These are phyloP conservation scores for Verticillium zaregamsianum DNA, from an alignment of 2,329 filamentous ascomycete genomes.

Conservation along the genomic window DNA sequence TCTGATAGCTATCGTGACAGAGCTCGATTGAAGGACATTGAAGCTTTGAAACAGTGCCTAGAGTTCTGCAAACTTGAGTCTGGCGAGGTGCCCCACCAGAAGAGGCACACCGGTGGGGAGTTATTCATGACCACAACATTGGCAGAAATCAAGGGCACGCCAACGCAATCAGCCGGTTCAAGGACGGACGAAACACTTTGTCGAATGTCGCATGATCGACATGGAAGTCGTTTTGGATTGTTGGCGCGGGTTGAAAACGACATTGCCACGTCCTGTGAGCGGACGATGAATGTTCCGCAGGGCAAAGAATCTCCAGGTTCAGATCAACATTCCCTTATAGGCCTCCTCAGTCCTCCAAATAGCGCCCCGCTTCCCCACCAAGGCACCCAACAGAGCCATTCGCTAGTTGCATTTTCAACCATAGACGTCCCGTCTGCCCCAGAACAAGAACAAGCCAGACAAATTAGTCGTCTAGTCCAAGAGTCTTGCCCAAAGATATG, in stretches of 20 bases:
- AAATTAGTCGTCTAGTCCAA: no score
- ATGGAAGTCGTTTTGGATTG: constrained; percentile 15
- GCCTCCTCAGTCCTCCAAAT: no score
- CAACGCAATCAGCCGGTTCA: constrained; percentile 30
- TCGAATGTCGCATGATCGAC: constrained; percentile 15
- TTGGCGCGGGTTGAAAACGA: not conserved
- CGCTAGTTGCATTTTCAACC: no score
- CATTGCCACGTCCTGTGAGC: no score
- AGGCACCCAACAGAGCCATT: no score
- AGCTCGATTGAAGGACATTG: constrained; percentile 26
- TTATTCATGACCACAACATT: constrained; percentile 34
- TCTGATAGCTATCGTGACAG: constrained; percentile 18
- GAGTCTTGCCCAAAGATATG: no score
- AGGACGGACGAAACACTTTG: constrained; percentile 21
- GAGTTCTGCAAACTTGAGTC: constrained; percentile 31
- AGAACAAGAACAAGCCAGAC: no score
- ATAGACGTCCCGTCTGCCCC: no score
- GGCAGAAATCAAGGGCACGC: constrained; percentile 30
- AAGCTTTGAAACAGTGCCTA: constrained; percentile 28
- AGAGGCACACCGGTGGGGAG: constrained; percentile 29
- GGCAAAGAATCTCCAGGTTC: no score
- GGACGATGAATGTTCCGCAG: no score
- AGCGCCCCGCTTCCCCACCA: no score
- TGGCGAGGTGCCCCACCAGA: constrained; percentile 23
- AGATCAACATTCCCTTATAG: no score